phyloP scores from a whole-genome alignment of 495 filamentous ascomycete species.

The Immersiella caudata region DNA sequence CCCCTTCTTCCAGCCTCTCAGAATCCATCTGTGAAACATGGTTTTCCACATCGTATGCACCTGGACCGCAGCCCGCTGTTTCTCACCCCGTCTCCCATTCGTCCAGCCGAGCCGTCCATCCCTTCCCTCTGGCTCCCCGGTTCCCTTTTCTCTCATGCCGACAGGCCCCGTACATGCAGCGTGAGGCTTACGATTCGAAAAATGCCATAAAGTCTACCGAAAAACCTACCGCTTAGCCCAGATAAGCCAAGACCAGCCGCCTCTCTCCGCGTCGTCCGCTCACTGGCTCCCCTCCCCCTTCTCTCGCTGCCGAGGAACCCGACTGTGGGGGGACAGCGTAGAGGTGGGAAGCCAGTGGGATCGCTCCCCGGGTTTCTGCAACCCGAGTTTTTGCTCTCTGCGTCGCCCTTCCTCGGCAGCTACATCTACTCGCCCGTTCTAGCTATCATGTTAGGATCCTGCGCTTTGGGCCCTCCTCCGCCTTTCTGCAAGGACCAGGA shows the following conservation, averaged over 20 bases:
- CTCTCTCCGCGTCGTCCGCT: background rate
- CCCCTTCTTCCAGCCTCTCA: conserved; percentile 10
- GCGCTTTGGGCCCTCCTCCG: background rate
- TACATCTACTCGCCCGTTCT: background rate
- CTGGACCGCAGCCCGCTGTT: conserved; percentile 6
- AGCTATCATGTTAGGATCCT: background rate
- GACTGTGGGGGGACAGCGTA: conserved; percentile 2
- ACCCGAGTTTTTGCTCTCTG: background rate
- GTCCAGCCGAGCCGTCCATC: conserved; percentile 9
- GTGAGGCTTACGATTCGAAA: conserved; percentile 11
- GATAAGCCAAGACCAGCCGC: conserved; percentile 10
- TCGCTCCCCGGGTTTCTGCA: conserved; percentile 27
- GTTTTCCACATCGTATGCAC: conserved; percentile 15
- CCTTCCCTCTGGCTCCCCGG: background rate
- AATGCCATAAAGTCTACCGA: conserved; percentile 6
- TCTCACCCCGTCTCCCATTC: conserved; percentile 12
- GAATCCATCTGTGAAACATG: conserved; percentile 16
- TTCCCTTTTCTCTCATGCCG: conserved; percentile 10
- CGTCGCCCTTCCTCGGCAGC: background rate
- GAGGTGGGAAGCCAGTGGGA: conserved; percentile 26
- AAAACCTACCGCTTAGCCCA: conserved; percentile 5
- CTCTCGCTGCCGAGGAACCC: background rate
- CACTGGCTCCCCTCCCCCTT: background rate
- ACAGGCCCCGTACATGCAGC: conserved; percentile 14
- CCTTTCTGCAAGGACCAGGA: background rate